Percentiles rank a stretch among this genome's conserved stretches.
Conservation (phyloP, 768 basidiomycete species). For the Macrolepiota fuliginosa region DNA sequence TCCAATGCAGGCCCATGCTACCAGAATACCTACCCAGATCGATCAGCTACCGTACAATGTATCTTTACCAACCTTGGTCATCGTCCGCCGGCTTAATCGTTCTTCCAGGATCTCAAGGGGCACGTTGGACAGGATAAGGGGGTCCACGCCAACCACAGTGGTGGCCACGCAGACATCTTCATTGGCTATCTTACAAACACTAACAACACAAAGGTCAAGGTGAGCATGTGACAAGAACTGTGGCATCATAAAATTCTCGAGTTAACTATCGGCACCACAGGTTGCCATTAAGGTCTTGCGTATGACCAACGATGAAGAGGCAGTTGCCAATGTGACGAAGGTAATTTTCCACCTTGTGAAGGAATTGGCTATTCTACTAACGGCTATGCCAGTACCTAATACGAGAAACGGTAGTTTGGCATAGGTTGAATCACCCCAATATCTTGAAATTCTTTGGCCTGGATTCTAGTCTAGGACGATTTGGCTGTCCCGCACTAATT, state of each 20-base stretch:
- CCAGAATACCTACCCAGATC: background rate
- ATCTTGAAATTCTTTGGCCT: conserved; percentile 19
- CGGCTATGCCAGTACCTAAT: conserved; percentile 1
- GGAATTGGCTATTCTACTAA: background rate
- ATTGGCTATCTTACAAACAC: background rate
- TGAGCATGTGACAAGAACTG: background rate
- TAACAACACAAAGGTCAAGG: background rate
- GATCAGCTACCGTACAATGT: background rate
- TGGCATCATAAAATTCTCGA: background rate
- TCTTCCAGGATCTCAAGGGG: background rate
- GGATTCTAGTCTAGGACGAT: background rate
- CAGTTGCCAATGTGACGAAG: background rate
- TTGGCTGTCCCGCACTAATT: background rate
- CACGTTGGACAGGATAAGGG: background rate
- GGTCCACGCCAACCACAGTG: background rate
- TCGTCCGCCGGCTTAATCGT: background rate
- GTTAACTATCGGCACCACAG: background rate
- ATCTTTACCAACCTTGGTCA: background rate
- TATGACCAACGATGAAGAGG: background rate
- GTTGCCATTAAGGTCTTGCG: background rate
- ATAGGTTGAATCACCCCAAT: conserved; percentile 17
- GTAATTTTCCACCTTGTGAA: background rate
- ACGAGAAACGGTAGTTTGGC: conserved; percentile 17
- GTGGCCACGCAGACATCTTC: background rate
- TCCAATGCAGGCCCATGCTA: background rate